Evolutionary conservation across 306 rosid species (phyloP), one percentile per base, ranked within the genome.

Genomic region (Castanea crenata): DNA sequence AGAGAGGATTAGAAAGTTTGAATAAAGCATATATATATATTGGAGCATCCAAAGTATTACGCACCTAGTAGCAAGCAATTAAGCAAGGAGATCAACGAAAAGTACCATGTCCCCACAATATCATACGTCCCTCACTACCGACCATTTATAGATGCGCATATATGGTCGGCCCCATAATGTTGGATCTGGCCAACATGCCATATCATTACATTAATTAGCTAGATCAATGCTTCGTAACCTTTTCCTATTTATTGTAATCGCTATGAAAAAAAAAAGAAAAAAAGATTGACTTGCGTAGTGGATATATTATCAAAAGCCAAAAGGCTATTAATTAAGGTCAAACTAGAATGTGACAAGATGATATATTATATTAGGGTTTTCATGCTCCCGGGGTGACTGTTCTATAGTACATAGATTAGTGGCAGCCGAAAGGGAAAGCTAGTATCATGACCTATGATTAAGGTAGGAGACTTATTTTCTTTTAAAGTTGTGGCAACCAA

Each of bases 341-440:
- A 23, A 34, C n/a, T 68, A 58, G 73, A 77, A 23, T 80, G 74
- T 77, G 82, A 84, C 78, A 74, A 59, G 65, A 44, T 74, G 59
- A 38, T 67, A 29, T 51, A 41, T 41, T 41, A 52, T 49, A 21
- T 46, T 67, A 74, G 78, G 74, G 31, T 64, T 55, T 49, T 74
- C 77, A 65, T 51, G 80, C 55, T 31, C 57, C 19, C 0, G 12
- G 32, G 64, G 69, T 31, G 19, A 46, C 55, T 68, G 52, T 63
- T 68, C 61, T 71, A 49, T 49, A 29, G 69, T 78, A 73, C 80
- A 79, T 55, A 75, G 70, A 61, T 57, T 82, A 84, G 88, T 87
- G 90, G 86, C 70, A 74, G 85, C 87, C 91, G 89, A 88, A 88
- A 85, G 89, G 79, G 76, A 72, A 73, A 54, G 20, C 41, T 69